Conservation (phyloP, 495 filamentous ascomycete species). For the Podospora didyma region DNA sequence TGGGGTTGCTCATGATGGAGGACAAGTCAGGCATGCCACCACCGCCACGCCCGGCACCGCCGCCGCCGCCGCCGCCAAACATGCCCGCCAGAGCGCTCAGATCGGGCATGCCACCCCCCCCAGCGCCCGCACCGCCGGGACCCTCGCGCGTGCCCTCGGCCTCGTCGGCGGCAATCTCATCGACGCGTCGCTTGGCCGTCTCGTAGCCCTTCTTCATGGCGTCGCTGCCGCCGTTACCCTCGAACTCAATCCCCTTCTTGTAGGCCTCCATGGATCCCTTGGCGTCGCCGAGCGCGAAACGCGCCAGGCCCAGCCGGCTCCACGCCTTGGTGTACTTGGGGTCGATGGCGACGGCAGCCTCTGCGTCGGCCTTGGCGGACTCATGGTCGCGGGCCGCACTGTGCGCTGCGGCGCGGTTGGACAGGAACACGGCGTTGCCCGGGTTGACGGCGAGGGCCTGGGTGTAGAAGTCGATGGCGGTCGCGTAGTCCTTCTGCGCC, state of each 20-base stretch:
- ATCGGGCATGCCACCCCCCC: slow-evolving; percentile 38
- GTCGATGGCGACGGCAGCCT: slow-evolving; percentile 79
- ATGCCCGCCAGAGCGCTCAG: slow-evolving; percentile 61
- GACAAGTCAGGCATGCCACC: slow-evolving; percentile 81
- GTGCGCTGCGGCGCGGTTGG: slow-evolving; percentile 93
- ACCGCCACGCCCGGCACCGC: slow-evolving; percentile 49
- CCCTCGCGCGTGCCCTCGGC: slow-evolving; percentile 23
- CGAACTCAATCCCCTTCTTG: slow-evolving; percentile 83
- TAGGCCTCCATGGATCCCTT: slow-evolving; percentile 94
- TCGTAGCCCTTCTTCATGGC: slow-evolving; percentile 94
- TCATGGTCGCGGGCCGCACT: slow-evolving; percentile 75
- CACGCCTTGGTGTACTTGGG: slow-evolving; percentile 96
- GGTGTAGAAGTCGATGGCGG: slow-evolving; percentile 81
- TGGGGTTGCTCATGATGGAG: slow-evolving; percentile 91
- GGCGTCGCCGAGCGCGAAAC: slow-evolving; percentile 84
- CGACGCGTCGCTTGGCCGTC: slow-evolving; percentile 79
- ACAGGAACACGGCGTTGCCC: slow-evolving; percentile 91
- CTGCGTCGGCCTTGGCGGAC: slow-evolving; percentile 77
- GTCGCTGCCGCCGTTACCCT: slow-evolving; percentile 82
- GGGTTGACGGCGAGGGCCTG: slow-evolving; percentile 76
- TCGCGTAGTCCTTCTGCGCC: slow-evolving; percentile 79
- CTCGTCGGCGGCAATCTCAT: slow-evolving; percentile 60
- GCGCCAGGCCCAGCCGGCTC: slow-evolving; percentile 84
- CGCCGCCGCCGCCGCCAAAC: slow-evolving; percentile 55
- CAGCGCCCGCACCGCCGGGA: slow-evolving; percentile 29